Conservation (phyloP, 345 rosid species). For the Chamaenerion angustifolium region DNA sequence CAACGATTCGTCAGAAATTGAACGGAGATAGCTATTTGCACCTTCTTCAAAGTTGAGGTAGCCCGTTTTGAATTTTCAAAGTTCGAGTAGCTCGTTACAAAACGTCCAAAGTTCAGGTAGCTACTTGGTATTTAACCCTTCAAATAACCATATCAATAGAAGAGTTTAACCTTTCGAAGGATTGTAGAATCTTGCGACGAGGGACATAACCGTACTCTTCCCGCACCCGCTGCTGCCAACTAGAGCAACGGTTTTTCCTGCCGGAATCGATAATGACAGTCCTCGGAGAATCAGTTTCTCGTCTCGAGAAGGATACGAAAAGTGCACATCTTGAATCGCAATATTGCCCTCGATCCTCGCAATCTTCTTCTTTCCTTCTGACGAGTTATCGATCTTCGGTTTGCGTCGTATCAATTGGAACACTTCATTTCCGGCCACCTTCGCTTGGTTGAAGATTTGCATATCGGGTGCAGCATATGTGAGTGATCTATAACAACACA, state of each 20-base stretch:
- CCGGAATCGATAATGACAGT: conserved; percentile 41
- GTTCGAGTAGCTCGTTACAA: too few relatives aligned
- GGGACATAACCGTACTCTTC: conserved; percentile 44
- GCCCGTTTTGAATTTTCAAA: too few relatives aligned
- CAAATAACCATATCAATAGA: too few relatives aligned
- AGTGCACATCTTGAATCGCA: conserved; percentile 22
- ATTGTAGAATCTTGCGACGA: conserved; percentile 50
- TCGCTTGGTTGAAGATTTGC: conserved; percentile 56
- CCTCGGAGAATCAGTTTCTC: conserved; percentile 36
- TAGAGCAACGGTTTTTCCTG: conserved; percentile 41
- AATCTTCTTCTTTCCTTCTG: conserved; percentile 14
- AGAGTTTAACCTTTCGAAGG: conserved; percentile 44
- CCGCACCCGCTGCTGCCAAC: conserved; percentile 63
- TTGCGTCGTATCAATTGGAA: conserved; percentile 35
- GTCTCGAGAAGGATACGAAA: conserved; percentile 45
- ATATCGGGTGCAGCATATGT: conserved; percentile 59
- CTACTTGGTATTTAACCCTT: too few relatives aligned
- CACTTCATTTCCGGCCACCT: conserved; percentile 48
- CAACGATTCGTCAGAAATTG: too few relatives aligned
- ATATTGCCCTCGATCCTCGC: conserved; percentile 30
- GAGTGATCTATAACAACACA: conserved; percentile 32
- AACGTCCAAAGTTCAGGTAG: too few relatives aligned
- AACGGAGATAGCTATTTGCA: too few relatives aligned
- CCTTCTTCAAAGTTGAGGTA: too few relatives aligned
- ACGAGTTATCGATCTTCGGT: conserved; percentile 18